Evolutionary conservation across 768 basidiomycete genomes (phyloP).

Genomic region (Lactifluus piperatus): DNA sequence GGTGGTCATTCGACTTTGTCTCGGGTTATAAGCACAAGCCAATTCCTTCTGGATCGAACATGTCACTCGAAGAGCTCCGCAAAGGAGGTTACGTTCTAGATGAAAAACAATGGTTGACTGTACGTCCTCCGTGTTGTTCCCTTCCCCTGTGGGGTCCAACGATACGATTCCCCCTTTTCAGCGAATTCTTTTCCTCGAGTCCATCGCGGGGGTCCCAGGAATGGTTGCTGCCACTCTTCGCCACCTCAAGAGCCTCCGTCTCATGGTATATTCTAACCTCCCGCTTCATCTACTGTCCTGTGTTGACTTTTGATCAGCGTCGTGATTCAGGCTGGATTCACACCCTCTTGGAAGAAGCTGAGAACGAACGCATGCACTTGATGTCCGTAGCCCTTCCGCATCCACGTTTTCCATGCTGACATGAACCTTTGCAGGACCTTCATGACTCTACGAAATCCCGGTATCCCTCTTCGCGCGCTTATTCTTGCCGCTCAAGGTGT

Average conservation of each 20-base stretch:
- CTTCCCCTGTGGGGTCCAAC: neutral
- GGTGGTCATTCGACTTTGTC: conserved; percentile 72
- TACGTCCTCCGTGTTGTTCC: conserved; percentile 28
- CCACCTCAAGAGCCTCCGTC: conserved; percentile 79
- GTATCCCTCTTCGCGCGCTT: conserved; percentile 69
- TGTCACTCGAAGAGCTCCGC: conserved; percentile 67
- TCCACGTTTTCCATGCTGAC: neutral
- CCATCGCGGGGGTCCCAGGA: conserved; percentile 90
- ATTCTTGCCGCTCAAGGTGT: conserved; percentile 90
- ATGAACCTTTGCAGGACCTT: conserved; percentile 62
- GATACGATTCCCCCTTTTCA: conserved; percentile 28
- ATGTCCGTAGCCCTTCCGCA: conserved; percentile 41
- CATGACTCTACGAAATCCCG: conserved; percentile 83
- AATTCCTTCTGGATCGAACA: conserved; percentile 49
- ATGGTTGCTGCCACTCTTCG: conserved; percentile 89
- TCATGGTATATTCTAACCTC: conserved; percentile 49
- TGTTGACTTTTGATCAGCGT: conserved; percentile 26
- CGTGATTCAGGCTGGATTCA: conserved; percentile 77
- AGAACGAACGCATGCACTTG: conserved; percentile 96
- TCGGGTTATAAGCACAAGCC: conserved; percentile 77
- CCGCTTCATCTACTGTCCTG: neutral
- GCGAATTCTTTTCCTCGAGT: conserved; percentile 70
- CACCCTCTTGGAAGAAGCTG: conserved; percentile 87
- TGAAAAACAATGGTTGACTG: conserved; percentile 69
- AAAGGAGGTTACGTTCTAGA: conserved; percentile 66